phyloP scores from a whole-genome alignment of 2,329 filamentous ascomycete species.

The Tolypocladium capitatum region DNA sequence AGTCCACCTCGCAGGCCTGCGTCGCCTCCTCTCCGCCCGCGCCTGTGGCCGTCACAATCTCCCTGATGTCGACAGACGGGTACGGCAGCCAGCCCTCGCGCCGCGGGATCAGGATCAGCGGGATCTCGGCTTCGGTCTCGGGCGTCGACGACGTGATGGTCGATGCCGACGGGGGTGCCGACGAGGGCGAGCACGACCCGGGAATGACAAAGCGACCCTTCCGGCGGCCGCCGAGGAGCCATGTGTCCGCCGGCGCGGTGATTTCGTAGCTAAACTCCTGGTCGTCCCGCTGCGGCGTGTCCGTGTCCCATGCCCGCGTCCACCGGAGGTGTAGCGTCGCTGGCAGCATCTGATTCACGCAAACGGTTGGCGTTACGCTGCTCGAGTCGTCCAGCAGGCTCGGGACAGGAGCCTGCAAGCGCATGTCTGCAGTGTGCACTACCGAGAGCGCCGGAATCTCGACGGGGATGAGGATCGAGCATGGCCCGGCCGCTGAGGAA shows the following conservation, averaged over 20 bases:
- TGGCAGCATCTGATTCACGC: constrained; percentile 50
- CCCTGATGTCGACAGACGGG: constrained; percentile 66
- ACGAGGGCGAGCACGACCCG: constrained; percentile 1
- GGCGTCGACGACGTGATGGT: constrained; percentile 30
- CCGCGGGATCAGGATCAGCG: constrained; percentile 67
- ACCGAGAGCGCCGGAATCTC: constrained; percentile 75
- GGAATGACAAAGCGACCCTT: constrained; percentile 64
- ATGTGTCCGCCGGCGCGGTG: constrained; percentile 57
- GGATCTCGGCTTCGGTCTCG: constrained; percentile 44
- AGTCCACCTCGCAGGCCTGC: constrained; percentile 61
- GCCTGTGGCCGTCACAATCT: constrained; percentile 32
- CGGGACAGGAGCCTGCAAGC: constrained; percentile 28
- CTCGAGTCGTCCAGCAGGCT: constrained; percentile 14
- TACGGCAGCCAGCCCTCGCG: constrained; percentile 65
- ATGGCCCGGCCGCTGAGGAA: constrained; percentile 18
- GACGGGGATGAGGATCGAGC: constrained; percentile 75
- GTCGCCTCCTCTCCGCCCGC: constrained; percentile 9
- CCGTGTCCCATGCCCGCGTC: constrained; percentile 49
- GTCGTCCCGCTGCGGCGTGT: constrained; percentile 25
- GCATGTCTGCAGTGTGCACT: constrained; percentile 65
- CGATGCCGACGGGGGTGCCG: no score
- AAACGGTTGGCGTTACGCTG: constrained; percentile 30
- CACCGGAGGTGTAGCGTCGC: constrained; percentile 49
- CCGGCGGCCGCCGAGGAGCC: constrained; percentile 73
- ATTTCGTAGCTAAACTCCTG: constrained; percentile 78